These are phyloP conservation scores for Mentha longifolia DNA, from an alignment of 257 asterid genomes.

Conservation along the genomic window DNA sequence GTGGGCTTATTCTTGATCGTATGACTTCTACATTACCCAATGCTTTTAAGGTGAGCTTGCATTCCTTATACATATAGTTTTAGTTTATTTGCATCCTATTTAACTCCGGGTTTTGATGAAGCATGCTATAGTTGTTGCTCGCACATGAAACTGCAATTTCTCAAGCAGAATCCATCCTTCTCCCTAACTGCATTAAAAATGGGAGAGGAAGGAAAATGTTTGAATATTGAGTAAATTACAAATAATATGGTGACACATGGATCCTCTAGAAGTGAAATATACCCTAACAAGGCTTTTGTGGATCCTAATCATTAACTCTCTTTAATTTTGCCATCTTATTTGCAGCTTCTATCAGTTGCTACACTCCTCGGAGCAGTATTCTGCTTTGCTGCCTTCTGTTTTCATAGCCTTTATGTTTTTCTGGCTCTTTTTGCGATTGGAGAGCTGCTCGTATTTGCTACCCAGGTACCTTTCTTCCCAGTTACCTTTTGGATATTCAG, in stretches of 20 bases:
- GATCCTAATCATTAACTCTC: neutral
- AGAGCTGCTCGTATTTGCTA: slow-evolving; percentile 82
- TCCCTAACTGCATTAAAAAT: neutral
- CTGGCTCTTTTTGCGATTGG: slow-evolving; percentile 75
- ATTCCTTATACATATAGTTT: slow-evolving; percentile 21
- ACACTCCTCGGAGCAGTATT: slow-evolving; percentile 69
- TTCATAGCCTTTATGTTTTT: slow-evolving; percentile 65
- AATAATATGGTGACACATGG: neutral
- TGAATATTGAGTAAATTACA: neutral
- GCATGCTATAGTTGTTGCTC: slow-evolving; percentile 19
- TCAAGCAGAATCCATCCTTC: neutral
- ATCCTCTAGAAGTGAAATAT: slow-evolving; percentile 1
- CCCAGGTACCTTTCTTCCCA: slow-evolving; percentile 62
- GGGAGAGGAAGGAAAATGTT: neutral
- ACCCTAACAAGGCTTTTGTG: neutral
- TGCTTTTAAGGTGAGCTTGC: slow-evolving; percentile 79
- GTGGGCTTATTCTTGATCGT: slow-evolving; percentile 76
- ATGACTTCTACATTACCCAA: slow-evolving; percentile 75
- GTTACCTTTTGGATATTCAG: slow-evolving; percentile 20
- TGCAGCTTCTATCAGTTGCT: slow-evolving; percentile 80
- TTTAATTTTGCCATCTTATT: slow-evolving; percentile 11
- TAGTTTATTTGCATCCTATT: neutral
- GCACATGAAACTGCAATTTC: neutral
- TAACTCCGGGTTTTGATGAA: neutral
- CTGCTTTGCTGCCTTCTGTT: slow-evolving; percentile 90